Evolutionary conservation across 2,329 filamentous ascomycete genomes (phyloP), one percentile per base, ranked within the genome.

Genomic region (Orbilia oligospora): DNA sequence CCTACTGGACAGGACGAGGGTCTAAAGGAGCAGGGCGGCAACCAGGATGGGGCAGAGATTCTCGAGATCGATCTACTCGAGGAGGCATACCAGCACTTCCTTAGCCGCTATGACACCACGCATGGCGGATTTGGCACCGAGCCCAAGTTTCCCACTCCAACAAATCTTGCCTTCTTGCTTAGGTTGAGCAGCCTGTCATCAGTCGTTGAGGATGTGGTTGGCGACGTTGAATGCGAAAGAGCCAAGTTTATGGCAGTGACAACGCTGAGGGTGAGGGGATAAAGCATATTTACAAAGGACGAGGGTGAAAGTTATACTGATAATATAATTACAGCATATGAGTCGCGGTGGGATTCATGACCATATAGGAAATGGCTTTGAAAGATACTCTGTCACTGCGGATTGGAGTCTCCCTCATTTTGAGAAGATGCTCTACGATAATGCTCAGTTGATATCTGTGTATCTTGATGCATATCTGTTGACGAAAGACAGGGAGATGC

Each of bases 381-480:
- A 91, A 44, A 89, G 95, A 65, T 97, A 97, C 83, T 97, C 93
- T 14, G 92, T 97, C 6, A 98, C 95, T 0, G 87, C 90, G 14
- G 93, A 98, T 84, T 99, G 96, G 96, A 93, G 92, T 80, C 86
- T 98, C 56, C 96, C 96, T 10, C 94, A 97, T 84, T 99, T 98
- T 82, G 96, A 99, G 86, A 98, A 98, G 86, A 94, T 98, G 88
- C 89, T 97, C 9, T 94, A 93, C 69, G 96, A 98, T 83, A 97
- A 99, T 82, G 91, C 93, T 0, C 91, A 97, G 81, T 87, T 98
- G 0, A 86, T 99, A 1, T 89, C 91, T 24, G 87, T 96, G 5
- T 98, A 96, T 82, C 87, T 97, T 5, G 94, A 97, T 82, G 94
- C 93, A 0, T 98, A 94, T 87, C 87, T 93, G 14, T 85, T 90